Conservation (phyloP, 306 rosid species). For the Dicorynia guianensis region DNA sequence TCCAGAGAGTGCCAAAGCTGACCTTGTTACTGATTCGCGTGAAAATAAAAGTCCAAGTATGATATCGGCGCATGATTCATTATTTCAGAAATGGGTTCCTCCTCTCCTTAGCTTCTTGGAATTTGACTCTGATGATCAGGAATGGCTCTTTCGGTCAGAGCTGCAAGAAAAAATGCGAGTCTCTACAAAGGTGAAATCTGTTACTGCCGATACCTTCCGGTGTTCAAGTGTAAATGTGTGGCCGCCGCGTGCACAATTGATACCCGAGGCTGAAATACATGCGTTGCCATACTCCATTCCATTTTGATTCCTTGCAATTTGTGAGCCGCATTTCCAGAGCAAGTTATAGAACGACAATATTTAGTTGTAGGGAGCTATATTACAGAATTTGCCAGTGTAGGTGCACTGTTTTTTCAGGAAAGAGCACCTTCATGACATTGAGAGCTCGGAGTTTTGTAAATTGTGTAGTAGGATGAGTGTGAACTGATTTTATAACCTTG, state of each 20-base stretch:
- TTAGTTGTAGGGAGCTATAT: constrained; percentile 12
- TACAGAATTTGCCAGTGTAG: constrained; percentile 6
- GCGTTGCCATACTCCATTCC: constrained; percentile 72
- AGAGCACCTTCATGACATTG: not conserved
- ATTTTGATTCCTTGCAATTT: constrained; percentile 49
- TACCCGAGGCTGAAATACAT: constrained; percentile 58
- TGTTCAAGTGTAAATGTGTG: constrained; percentile 41
- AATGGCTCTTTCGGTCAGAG: constrained; percentile 59
- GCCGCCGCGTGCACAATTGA: constrained; percentile 62
- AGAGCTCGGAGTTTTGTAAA: not conserved
- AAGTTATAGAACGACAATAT: not conserved
- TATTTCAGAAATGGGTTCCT: constrained; percentile 51
- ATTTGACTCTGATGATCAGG: constrained; percentile 42
- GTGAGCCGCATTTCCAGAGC: not conserved
- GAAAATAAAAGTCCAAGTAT: constrained; percentile 16
- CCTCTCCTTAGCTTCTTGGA: constrained; percentile 4
- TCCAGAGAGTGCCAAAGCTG: not conserved
- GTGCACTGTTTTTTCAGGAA: not conserved
- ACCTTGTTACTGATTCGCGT: not conserved
- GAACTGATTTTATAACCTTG: no score
- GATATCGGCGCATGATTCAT: constrained; percentile 14
- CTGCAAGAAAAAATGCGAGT: not conserved
- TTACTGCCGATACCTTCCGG: not conserved
- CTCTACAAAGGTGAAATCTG: constrained; percentile 37
- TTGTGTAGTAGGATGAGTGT: no score